These are phyloP conservation scores for Mycena pura DNA, from an alignment of 768 basidiomycete species.

Conservation along the genomic window DNA sequence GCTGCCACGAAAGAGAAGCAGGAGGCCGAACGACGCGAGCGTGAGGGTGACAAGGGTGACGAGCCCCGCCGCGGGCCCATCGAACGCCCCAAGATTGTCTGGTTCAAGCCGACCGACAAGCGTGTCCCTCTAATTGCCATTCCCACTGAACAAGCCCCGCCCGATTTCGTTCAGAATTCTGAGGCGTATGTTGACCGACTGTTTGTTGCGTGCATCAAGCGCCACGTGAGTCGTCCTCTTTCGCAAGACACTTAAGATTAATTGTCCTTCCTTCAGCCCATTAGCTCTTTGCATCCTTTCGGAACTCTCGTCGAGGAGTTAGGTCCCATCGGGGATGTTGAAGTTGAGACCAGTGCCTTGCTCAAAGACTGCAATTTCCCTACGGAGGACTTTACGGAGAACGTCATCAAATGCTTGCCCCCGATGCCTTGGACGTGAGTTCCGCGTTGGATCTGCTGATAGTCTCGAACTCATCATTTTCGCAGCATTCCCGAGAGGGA, in stretches of 20 bases:
- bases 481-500: constrained; percentile 87
- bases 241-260: constrained; percentile 1
- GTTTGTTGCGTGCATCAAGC: constrained; percentile 98
- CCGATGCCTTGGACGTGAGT: constrained; percentile 93
- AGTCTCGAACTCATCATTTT: constrained; percentile 23
- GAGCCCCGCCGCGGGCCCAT: constrained; percentile 80
- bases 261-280: constrained; percentile 60
- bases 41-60: constrained; percentile 91
- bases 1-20: constrained; percentile 99
- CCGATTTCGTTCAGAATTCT: constrained; percentile 94
- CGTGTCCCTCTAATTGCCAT: constrained; percentile 98
- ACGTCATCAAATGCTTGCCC: constrained; percentile 93
- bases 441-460: background rate
- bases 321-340: constrained; percentile 97
- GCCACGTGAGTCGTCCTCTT: constrained; percentile 71
- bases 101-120: constrained; percentile 99
- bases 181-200: constrained; percentile 89
- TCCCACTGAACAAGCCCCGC: constrained; percentile 97
- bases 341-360: constrained; percentile 96
- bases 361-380: constrained; percentile 99
- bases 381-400: constrained; percentile 95
- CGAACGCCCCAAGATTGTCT: constrained; percentile 97
- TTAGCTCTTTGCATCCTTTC: constrained; percentile 97
- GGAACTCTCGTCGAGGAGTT: constrained; percentile 98
- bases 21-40: constrained; percentile 95